phyloP scores from a whole-genome alignment of 768 basidiomycete genomes.

The Grammothele lineata region DNA sequence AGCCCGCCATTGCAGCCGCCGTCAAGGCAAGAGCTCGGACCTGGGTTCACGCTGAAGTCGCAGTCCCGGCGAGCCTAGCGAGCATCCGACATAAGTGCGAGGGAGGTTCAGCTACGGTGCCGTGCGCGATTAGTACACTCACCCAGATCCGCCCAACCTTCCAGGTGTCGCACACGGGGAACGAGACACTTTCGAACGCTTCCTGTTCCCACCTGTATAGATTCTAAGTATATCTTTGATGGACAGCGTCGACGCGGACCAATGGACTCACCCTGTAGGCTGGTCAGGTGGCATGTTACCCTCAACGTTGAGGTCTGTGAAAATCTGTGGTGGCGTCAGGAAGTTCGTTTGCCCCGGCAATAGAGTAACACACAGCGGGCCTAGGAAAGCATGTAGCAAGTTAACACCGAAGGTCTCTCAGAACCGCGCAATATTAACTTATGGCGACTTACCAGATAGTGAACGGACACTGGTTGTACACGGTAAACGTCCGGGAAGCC shows the following conservation, averaged over 20 bases:
- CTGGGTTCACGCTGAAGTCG: slow-evolving; percentile 26
- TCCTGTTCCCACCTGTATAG: slow-evolving; percentile 28
- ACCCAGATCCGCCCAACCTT: slow-evolving; percentile 37
- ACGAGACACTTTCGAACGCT: slow-evolving; percentile 23
- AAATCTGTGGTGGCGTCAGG: slow-evolving; percentile 18
- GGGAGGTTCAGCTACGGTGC: neutral
- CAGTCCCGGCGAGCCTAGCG: slow-evolving; percentile 35
- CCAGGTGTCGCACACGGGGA: slow-evolving; percentile 38
- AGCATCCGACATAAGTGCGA: no score
- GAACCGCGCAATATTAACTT: no score
- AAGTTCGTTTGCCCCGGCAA: no score
- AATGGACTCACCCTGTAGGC: slow-evolving; percentile 26
- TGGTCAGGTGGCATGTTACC: slow-evolving; percentile 25
- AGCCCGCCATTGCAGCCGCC: slow-evolving; percentile 42
- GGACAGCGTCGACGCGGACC: neutral
- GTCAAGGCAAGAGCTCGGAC: slow-evolving; percentile 28
- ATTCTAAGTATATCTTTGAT: no score
- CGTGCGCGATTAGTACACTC: no score
- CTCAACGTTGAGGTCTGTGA: slow-evolving; percentile 32
- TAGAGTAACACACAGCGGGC: no score
- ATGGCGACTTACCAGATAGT: slow-evolving; percentile 36
- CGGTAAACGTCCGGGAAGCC: slow-evolving; percentile 29
- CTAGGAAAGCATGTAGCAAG: no score
- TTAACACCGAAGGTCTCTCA: no score
- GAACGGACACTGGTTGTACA: slow-evolving; percentile 38